A percentile compares a stretch with the other conserved stretches of the same genome.
phyloP scores from a whole-genome alignment of 768 basidiomycete genomes.

The Pulveroboletus sp. region DNA sequence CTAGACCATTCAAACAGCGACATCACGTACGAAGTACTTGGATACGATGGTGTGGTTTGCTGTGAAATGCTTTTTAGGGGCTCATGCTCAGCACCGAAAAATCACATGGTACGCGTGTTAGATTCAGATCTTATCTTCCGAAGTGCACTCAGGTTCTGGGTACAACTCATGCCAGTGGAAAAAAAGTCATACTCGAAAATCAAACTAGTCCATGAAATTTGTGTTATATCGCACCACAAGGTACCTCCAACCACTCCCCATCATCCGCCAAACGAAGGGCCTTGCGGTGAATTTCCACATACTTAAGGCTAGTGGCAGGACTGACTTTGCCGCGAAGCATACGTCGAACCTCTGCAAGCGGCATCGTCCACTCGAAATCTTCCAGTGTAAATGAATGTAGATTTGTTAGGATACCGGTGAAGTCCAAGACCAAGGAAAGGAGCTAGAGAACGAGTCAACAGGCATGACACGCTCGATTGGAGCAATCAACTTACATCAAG shows the following conservation, averaged over 20 bases:
- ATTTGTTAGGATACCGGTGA: neutral
- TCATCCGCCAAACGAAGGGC: neutral
- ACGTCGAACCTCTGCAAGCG: neutral
- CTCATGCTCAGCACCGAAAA: too few relatives aligned
- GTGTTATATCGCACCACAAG: neutral
- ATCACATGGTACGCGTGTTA: neutral
- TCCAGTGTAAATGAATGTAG: constrained; percentile 3
- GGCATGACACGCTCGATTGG: neutral
- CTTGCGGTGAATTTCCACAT: neutral
- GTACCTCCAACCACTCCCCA: neutral
- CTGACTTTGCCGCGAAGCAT: constrained; percentile 1
- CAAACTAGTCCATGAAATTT: too few relatives aligned
- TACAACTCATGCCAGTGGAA: too few relatives aligned
- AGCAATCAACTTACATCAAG: neutral
- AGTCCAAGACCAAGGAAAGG: neutral
- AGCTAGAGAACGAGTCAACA: constrained; percentile 3
- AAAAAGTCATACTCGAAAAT: too few relatives aligned
- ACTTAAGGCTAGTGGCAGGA: neutral
- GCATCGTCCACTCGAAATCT: too few relatives aligned
- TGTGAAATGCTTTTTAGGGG: too few relatives aligned
- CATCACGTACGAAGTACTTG: neutral
- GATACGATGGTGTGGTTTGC: too few relatives aligned
- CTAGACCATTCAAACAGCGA: neutral
- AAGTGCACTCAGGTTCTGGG: too few relatives aligned
- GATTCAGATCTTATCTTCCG: too few relatives aligned